Conservation (phyloP, 1,139 yeast species). For the Suhomyces wounanorum region DNA sequence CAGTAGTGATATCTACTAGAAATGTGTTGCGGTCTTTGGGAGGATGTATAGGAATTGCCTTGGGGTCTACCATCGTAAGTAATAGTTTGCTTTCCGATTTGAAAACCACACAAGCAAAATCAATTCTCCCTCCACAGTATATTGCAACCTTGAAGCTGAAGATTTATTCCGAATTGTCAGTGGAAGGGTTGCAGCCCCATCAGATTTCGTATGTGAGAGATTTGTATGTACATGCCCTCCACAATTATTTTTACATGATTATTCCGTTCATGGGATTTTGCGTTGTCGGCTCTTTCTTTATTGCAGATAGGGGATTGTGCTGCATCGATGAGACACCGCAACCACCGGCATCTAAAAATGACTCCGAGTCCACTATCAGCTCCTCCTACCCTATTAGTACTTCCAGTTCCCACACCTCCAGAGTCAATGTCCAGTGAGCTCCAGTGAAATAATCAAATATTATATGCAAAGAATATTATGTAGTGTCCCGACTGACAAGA, state of each 20-base stretch:
- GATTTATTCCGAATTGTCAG: slow-evolving; percentile 36
- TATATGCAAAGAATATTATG: background rate
- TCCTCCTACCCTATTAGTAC: slow-evolving; percentile 10
- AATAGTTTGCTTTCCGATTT: slow-evolving; percentile 35
- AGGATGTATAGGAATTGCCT: slow-evolving; percentile 55
- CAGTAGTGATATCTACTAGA: slow-evolving; percentile 57
- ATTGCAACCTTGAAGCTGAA: slow-evolving; percentile 27
- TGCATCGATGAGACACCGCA: slow-evolving; percentile 39
- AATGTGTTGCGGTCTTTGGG: slow-evolving; percentile 57
- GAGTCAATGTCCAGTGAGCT: slow-evolving; percentile 1
- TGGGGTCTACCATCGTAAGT: slow-evolving; percentile 44
- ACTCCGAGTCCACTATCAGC: slow-evolving; percentile 14
- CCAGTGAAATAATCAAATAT: background rate
- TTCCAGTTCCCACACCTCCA: slow-evolving; percentile 4
- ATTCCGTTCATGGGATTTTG: slow-evolving; percentile 48
- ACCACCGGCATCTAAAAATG: slow-evolving; percentile 8
- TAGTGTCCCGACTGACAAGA: background rate
- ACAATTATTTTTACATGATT: slow-evolving; percentile 41
- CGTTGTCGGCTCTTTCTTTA: slow-evolving; percentile 34
- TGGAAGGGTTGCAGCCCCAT: slow-evolving; percentile 22
- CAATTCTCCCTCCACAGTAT: slow-evolving; percentile 14
- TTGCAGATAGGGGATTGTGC: slow-evolving; percentile 45
- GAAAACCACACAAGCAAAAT: slow-evolving; percentile 9
- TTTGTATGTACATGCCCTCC: slow-evolving; percentile 41
- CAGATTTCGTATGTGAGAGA: slow-evolving; percentile 30